Percentiles rank a stretch among this genome's conserved stretches.
phyloP scores from a whole-genome alignment of 164 flowering plant species.

The Vitis rotundifolia region DNA sequence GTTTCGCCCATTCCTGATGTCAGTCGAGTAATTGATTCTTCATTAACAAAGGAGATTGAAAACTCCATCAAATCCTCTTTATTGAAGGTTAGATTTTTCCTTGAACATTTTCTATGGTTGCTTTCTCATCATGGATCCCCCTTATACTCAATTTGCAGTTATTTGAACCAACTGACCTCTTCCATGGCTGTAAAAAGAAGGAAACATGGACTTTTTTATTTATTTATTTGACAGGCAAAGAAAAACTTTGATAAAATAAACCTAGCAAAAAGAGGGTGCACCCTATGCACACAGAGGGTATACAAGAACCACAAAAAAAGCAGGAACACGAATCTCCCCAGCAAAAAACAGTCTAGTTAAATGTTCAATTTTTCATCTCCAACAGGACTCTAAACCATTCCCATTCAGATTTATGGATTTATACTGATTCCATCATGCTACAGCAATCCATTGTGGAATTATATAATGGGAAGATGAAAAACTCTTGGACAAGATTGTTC shows the following conservation, averaged over 20 bases:
- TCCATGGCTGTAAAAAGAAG: neutral
- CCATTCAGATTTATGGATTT: too few species aligned
- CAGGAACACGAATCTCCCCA: too few species aligned
- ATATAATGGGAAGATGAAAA: neutral
- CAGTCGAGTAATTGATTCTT: conserved; percentile 25
- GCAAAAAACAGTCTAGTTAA: too few species aligned
- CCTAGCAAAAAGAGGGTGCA: too few species aligned
- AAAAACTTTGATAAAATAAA: too few species aligned
- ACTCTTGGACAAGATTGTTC: neutral
- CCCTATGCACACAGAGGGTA: too few species aligned
- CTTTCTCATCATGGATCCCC: neutral
- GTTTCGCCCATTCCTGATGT: conserved; percentile 52
- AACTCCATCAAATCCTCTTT: conserved; percentile 47
- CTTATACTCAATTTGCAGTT: neutral
- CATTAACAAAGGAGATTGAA: conserved; percentile 46
- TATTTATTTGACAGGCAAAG: too few species aligned
- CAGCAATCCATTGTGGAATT: neutral
- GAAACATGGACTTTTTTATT: neutral
- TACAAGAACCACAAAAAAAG: too few species aligned
- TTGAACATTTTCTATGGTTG: neutral
- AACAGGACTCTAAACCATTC: too few species aligned
- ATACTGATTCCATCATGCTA: neutral
- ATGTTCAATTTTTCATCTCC: too few species aligned
- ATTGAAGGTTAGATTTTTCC: conserved; percentile 37
- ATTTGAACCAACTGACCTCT: neutral